Conservation (phyloP, 106 monocot species). For the Allium cepa region DNA sequence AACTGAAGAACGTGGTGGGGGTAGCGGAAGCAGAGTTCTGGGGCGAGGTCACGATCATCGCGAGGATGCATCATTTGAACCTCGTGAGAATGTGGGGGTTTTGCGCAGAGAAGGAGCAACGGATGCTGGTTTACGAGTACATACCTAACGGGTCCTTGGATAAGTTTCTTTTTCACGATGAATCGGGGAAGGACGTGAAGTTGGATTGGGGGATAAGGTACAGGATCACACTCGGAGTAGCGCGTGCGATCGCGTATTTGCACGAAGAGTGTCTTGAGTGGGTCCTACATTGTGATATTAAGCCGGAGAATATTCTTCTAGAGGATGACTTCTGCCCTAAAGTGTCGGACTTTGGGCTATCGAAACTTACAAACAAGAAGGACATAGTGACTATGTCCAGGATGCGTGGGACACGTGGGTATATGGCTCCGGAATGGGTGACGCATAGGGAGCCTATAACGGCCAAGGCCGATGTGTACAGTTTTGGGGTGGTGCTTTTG, state of each 20-base stretch:
- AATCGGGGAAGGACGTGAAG: background rate
- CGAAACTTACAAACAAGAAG: conserved; percentile 65
- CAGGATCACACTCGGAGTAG: conserved; percentile 72
- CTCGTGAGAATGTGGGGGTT: conserved; percentile 87
- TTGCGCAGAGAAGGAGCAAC: conserved; percentile 68
- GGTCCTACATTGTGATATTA: conserved; percentile 89
- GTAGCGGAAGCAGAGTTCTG: conserved; percentile 68
- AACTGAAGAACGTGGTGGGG: conserved; percentile 26
- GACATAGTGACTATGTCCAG: conserved; percentile 59
- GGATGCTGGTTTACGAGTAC: conserved; percentile 84
- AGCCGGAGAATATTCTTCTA: conserved; percentile 82
- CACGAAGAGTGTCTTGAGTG: conserved; percentile 92
- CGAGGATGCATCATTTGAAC: conserved; percentile 85
- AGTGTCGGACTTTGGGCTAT: conserved; percentile 75
- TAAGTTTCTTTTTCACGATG: conserved; percentile 45
- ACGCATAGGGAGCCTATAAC: conserved; percentile 50
- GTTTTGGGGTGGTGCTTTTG: conserved; percentile 82
- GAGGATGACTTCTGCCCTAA: conserved; percentile 86
- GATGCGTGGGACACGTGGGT: conserved; percentile 64
- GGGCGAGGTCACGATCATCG: conserved; percentile 77
- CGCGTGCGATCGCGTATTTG: conserved; percentile 73
- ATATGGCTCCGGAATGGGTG: conserved; percentile 93
- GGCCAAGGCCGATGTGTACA: conserved; percentile 82
- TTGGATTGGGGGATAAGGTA: conserved; percentile 64
- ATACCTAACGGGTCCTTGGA: conserved; percentile 72